A percentile compares a stretch with the other conserved stretches of the same genome.
Conservation (phyloP, 2,329 filamentous ascomycete species). For the Bisporella sp. region DNA sequence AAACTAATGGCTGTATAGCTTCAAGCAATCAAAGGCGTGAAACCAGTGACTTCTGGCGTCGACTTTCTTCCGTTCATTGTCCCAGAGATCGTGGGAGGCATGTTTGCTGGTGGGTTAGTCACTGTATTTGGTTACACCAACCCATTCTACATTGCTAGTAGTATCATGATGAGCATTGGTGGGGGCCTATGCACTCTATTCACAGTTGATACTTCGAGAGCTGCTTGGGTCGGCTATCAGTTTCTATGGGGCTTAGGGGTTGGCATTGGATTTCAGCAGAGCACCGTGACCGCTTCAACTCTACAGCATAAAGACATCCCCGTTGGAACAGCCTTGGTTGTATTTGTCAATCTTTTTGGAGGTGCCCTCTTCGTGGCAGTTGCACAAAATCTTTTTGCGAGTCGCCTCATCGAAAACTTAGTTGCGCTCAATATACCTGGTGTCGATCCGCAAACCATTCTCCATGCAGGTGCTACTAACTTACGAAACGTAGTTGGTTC, state of each 20-base stretch:
- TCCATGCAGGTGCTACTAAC: no score
- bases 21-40: conserved; percentile 34
- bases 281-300: conserved; percentile 37
- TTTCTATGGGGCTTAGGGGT: conserved; percentile 37
- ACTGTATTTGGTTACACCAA: conserved; percentile 18
- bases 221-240: conserved; percentile 43
- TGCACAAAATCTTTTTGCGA: no score
- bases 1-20: no score
- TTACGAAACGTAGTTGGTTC: no score
- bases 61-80: conserved; percentile 27
- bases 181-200: conserved; percentile 12
- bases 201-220: conserved; percentile 16
- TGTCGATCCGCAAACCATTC: no score
- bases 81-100: conserved; percentile 16
- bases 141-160: conserved; percentile 4
- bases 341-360: no score
- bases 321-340: no score
- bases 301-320: no score
- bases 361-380: no score
- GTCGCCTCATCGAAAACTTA: no score
- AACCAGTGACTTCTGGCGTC: conserved; percentile 36
- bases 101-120: conserved; percentile 9
- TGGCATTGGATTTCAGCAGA: conserved; percentile 38
- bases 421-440: no score
- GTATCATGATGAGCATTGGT: conserved; percentile 4